Evolutionary conservation across 2,329 filamentous ascomycete species (phyloP), one percentile per base, ranked within the genome.

Genomic region (Coleophoma crateriformis): DNA sequence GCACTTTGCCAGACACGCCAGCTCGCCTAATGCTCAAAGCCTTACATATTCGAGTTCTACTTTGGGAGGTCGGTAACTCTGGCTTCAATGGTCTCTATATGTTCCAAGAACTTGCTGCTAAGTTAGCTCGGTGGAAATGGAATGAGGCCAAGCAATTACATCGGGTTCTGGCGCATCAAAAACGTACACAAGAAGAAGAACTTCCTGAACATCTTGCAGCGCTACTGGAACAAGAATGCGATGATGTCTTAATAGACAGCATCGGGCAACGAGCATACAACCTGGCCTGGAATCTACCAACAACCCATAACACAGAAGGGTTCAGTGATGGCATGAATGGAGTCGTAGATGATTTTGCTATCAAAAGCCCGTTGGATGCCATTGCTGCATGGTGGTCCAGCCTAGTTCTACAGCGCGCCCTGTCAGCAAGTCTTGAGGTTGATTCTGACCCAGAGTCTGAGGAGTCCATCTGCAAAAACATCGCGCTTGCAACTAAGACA

Each of bases 371-470:
- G 0, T 79, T 96, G 56, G 92, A 96, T 67, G 90, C 90, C 12
- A 81, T 96, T 46, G 89, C 91, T 7, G 89, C 91, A 2, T 96
- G 91, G 91, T 94, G 85, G 73, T 95, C 91, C 0, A 89, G 82
- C 55, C 76, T 85, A 49, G 75, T 81, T 12, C 71, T 96, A 35
- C 87, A 90, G 59, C 77, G 79, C 50, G 83, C 82, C 3, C 76
- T 96, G 27, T 73, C 82, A 12, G 73, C 74, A 14, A 84, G 79
- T 34, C 74, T 95, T 33, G 76, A 79, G 39, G 69, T 74, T 33
- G 77, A 78, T 51, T 73, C 76, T 11, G 69, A 71, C 15, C 64
- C 67, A 3, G 64, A 67, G 11, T 69, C 63, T n/a, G 66, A 67
- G 48, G 64, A 67, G 33, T 66, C 65, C 35, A 69, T 73, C 34